phyloP scores from a whole-genome alignment of 2,329 filamentous ascomycete species.

The Dendryphion nanum region DNA sequence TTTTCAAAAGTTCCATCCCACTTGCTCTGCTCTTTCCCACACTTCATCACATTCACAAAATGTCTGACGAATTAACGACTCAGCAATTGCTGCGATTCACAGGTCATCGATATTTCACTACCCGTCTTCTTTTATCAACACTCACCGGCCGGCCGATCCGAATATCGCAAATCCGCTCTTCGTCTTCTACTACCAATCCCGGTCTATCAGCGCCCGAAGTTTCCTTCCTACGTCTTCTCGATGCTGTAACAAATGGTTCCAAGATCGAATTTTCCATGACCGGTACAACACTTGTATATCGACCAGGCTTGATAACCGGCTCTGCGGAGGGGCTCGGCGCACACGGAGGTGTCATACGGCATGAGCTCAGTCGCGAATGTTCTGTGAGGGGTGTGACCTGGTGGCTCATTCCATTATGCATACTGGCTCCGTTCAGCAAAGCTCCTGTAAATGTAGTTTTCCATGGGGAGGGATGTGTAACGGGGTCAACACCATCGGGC shows the following conservation, averaged over 20 bases:
- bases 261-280: conserved; percentile 95
- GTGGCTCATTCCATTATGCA: conserved; percentile 84
- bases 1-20: conserved; percentile 9
- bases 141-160: conserved; percentile 86
- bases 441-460: conserved; percentile 87
- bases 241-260: conserved; percentile 91
- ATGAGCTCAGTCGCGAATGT: conserved; percentile 75
- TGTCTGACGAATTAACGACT: conserved; percentile 33
- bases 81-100: conserved; percentile 69
- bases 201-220: conserved; percentile 91
- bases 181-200: conserved; percentile 81
- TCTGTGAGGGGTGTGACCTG: conserved; percentile 81
- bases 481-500: conserved; percentile 75
- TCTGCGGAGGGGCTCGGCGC: conserved; percentile 74
- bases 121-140: conserved; percentile 84
- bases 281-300: conserved; percentile 88
- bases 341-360: conserved; percentile 71
- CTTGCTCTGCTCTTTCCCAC: background rate
- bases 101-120: conserved; percentile 76
- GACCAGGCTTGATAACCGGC: conserved; percentile 88
- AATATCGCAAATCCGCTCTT: conserved; percentile 89
- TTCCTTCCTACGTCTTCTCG: conserved; percentile 91
- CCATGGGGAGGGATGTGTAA: conserved; percentile 88
- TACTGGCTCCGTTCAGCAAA: conserved; percentile 92
- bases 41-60: conserved; percentile 9